These are phyloP conservation scores for Phytophthora ohioensis DNA, from an alignment of 352 stramenopile genomes.

Conservation along the genomic window DNA sequence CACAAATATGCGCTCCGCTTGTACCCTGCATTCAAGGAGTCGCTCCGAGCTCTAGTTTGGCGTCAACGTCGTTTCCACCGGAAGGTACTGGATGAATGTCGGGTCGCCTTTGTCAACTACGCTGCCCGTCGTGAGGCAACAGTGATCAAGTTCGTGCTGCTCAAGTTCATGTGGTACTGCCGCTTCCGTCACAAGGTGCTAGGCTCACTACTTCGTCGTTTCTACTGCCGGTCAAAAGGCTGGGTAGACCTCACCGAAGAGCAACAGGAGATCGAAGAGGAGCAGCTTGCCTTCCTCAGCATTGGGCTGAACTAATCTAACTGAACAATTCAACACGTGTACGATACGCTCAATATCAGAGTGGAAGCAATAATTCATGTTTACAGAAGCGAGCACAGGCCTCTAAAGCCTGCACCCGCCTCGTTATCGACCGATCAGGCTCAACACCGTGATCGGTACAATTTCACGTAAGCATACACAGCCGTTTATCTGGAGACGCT, in stretches of 20 bases:
- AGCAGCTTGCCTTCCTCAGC: conserved; percentile 15
- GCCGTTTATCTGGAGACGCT: conserved; percentile 12
- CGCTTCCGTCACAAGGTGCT: conserved; percentile 21
- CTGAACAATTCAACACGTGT: not conserved
- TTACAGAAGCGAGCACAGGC: conserved; percentile 2
- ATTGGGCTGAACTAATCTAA: conserved; percentile 20
- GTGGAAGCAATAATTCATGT: conserved; percentile 2
- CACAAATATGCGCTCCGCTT: conserved; percentile 15
- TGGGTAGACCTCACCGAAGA: conserved; percentile 23
- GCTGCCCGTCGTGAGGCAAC: not conserved
- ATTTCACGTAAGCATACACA: not conserved
- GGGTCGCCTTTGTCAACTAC: conserved; percentile 10
- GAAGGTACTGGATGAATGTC: conserved; percentile 25
- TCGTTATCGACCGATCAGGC: conserved; percentile 9
- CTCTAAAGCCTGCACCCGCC: not conserved
- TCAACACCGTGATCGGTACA: conserved; percentile 16
- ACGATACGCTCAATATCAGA: not conserved
- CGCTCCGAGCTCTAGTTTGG: conserved; percentile 26
- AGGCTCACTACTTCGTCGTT: conserved; percentile 9
- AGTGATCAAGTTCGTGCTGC: conserved; percentile 18
- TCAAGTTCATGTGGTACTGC: conserved; percentile 27
- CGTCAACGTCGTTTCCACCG: conserved; percentile 28
- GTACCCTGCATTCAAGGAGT: conserved; percentile 20
- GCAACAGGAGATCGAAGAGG: conserved; percentile 26
- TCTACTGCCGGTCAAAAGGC: conserved; percentile 23